Evolutionary conservation across 2,329 filamentous ascomycete species (phyloP), one percentile per base, ranked within the genome.

Genomic region (Zelopaecilomyces penicillatus): DNA sequence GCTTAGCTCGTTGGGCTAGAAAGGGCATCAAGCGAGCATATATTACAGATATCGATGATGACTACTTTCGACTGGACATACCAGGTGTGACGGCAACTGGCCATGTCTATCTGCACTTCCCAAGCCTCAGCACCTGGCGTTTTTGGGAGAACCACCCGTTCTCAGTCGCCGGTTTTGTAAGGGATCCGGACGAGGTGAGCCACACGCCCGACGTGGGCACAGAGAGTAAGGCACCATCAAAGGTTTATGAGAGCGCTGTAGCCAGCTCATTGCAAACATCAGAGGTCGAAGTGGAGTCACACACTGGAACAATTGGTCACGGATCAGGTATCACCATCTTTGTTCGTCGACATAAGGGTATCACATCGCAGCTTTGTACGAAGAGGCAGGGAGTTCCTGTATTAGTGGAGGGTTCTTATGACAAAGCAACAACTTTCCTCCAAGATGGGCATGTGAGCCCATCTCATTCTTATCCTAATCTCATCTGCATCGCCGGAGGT

Each of bases 101-200:
- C 0, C 48, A 69, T 34, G 49, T 55, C 4, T 60, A 59, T 43
- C 44, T 53, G n/a, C 54, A 57, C 42, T 62, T 58, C 45, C 57
- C 56, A 5, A 54, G 50, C 3, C 29, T 60, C 3, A 46, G 45
- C 30, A 27, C n/a, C 5, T 59, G 55, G 55, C 48, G 54, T 0
- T 8, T 57, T 7, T 61, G 58, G 59, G 60, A 62, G 45, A 61
- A 52, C 30, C 59, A 63, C 9, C 60, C 59, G 0, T 63, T 63
- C 39, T 61, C 59, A 7, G 45, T 55, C 1, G 50, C 45, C 34
- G 41, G 4, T 11, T 6, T 37, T 39, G 19, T 19, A 19, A 19
- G 19, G 19, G 19, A 19, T 19, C 19, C 19, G 19, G 19, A 19
- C 19, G 19, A 19, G 19, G 19, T 19, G 19, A 19, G 19, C 19